Conservation (phyloP, 1,284 basidiomycete species). For the Ceratobasidium sp. region DNA sequence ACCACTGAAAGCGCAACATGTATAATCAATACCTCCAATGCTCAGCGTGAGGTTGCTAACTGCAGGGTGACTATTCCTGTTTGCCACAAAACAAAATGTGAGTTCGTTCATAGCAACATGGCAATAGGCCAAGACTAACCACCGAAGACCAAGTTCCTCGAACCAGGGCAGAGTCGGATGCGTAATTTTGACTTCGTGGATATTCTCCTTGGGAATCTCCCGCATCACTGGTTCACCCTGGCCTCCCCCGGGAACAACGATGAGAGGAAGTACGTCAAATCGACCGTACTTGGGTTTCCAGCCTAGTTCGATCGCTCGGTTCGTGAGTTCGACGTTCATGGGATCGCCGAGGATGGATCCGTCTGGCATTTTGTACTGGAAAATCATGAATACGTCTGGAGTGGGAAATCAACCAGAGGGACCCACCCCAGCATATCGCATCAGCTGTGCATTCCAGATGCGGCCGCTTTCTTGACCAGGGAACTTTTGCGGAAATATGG, state of each 20-base stretch:
- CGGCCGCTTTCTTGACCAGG: conserved; percentile 13
- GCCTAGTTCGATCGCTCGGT: conserved; percentile 23
- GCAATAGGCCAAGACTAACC: neutral
- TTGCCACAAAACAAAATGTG: neutral
- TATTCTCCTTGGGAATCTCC: conserved; percentile 21
- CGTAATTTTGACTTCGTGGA: conserved; percentile 29
- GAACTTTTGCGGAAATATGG: conserved; percentile 31
- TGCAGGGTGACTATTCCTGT: conserved; percentile 24
- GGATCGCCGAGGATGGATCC: conserved; percentile 19
- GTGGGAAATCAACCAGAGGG: neutral
- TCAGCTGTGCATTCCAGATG: conserved; percentile 28
- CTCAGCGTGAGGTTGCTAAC: conserved; percentile 30
- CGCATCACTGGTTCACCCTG: conserved; percentile 25
- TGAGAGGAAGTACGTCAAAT: conserved; percentile 21
- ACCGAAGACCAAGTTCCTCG: conserved; percentile 18
- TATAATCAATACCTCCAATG: conserved; percentile 27
- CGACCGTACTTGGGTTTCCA: conserved; percentile 22
- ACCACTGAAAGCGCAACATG: conserved; percentile 30
- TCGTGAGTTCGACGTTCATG: conserved; percentile 20
- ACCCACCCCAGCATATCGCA: conserved; percentile 24
- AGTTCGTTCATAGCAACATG: neutral
- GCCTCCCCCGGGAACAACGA: conserved; percentile 20
- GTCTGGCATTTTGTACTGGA: conserved; percentile 29
- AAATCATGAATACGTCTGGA: neutral
- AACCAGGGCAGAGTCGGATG: conserved; percentile 29